Conservation (phyloP, 2,329 filamentous ascomycete species). For the Talaromyces albobiverticillius region DNA sequence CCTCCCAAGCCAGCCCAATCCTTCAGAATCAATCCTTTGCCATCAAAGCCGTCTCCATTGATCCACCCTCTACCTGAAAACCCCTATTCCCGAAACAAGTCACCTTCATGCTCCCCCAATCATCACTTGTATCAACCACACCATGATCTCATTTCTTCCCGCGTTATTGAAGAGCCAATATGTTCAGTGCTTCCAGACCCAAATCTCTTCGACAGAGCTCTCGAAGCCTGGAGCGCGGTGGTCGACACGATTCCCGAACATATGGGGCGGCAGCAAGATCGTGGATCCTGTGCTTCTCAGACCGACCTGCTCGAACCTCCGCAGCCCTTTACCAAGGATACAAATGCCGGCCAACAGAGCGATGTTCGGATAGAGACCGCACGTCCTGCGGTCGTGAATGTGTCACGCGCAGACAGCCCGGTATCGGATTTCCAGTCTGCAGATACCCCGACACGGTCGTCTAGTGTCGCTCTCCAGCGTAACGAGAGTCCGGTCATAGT, state of each 20-base stretch:
- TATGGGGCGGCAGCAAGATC: neutral
- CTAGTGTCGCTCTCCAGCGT: neutral
- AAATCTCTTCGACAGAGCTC: neutral
- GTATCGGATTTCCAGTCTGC: neutral
- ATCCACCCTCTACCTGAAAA: neutral
- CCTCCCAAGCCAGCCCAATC: neutral
- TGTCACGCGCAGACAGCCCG: neutral
- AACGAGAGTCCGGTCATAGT: neutral
- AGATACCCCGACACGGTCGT: neutral
- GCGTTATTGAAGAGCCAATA: neutral
- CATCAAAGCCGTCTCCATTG: neutral
- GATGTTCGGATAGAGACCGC: neutral
- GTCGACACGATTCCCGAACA: neutral
- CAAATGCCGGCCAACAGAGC: neutral
- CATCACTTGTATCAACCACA: no score
- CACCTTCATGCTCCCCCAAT: neutral
- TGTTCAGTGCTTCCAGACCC: neutral
- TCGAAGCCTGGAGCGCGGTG: neutral
- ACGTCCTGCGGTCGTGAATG: neutral
- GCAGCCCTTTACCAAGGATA: neutral
- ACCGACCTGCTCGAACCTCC: neutral
- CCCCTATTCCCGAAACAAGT: neutral
- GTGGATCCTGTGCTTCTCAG: neutral
- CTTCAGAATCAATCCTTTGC: neutral
- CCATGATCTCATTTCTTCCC: neutral